A percentile compares a stretch with the other conserved stretches of the same genome.
phyloP scores from a whole-genome alignment of 257 asterid species.

The Capsicum chinense region DNA sequence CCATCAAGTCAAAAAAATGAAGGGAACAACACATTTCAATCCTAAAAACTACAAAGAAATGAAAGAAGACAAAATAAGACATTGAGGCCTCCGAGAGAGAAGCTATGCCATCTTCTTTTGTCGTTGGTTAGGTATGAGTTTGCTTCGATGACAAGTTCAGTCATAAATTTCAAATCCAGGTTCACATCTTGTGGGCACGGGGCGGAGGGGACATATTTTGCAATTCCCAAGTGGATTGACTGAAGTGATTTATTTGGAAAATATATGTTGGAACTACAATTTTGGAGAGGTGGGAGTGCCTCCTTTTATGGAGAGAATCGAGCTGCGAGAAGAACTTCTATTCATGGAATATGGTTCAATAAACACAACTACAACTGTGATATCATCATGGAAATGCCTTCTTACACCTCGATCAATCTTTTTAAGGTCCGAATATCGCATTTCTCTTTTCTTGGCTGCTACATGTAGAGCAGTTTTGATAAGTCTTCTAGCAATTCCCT shows the following conservation, averaged over 20 bases:
- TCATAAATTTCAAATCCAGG: neutral
- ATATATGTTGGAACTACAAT: constrained; percentile 33
- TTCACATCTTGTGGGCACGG: neutral
- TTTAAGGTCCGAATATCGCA: constrained; percentile 87
- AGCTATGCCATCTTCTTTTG: neutral
- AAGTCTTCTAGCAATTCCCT: constrained; percentile 85
- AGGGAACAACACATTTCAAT: neutral
- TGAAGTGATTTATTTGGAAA: neutral
- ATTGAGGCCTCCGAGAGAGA: neutral
- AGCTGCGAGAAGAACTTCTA: constrained; percentile 37
- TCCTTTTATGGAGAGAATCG: constrained; percentile 54
- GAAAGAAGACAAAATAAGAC: neutral
- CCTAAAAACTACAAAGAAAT: neutral
- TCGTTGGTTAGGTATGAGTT: neutral
- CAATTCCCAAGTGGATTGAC: neutral
- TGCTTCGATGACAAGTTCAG: neutral
- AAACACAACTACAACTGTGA: constrained; percentile 75
- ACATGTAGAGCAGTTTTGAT: constrained; percentile 71
- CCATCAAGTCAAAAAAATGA: neutral
- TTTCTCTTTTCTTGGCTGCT: constrained; percentile 95
- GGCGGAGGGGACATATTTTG: neutral
- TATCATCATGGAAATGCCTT: constrained; percentile 96
- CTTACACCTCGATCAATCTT: constrained; percentile 87
- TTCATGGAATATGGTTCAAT: constrained; percentile 51
- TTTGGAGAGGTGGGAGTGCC: constrained; percentile 45